Base-by-base conservation (phyloP, 768 basidiomycete genomes). In the Lentinula edodes region DNA sequence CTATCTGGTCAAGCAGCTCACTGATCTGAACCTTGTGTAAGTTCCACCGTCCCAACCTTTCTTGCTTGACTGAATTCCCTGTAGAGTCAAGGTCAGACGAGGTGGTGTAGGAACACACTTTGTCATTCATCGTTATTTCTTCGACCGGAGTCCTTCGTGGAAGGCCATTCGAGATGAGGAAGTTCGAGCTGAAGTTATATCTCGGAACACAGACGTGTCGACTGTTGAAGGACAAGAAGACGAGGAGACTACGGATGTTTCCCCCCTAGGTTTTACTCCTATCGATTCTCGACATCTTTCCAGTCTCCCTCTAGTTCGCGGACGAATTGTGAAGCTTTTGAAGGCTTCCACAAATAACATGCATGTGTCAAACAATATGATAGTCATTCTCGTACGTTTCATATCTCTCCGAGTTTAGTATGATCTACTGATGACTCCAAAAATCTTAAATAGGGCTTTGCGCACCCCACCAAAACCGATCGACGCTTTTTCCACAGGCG, bases 101-200 rank as follows among this genome's bases (percentile, higher is more conserved):
- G 87, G 87, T 9, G 90, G 91, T 16, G 80, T 90, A 15, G 89
- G 90, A 28, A 84, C 85, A 35, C 84, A 95, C 70, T 84, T 90
- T 62, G 85, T 83, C 69, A 84, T 96, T 52, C 93, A 93, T 75
- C 89, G 83, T 66, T 86, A 94, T 69, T 95, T 94, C 71, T 90
- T 88, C 67, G 87, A 91, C 53, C 80, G 82, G 41, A 90, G 83
- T 66, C 77, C 83, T 0, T 78, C 84, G n/a, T 93, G 91, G 91
- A 83, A 86, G 67, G 83, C 80, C 59, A 88, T 93, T 60, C 83
- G 85, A 12, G 83, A 86, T 16, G 91, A 91, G 73, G 89, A 89
- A 70, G 75, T 70, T 51, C 73, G 76, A 55, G 83, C 80, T n/a
- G 76, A 80, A 63, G 73, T 71, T 39, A 70, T 48, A 39, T 28